Base-by-base conservation (phyloP, 2,329 filamentous ascomycete species). In the Nemania diffusa region DNA sequence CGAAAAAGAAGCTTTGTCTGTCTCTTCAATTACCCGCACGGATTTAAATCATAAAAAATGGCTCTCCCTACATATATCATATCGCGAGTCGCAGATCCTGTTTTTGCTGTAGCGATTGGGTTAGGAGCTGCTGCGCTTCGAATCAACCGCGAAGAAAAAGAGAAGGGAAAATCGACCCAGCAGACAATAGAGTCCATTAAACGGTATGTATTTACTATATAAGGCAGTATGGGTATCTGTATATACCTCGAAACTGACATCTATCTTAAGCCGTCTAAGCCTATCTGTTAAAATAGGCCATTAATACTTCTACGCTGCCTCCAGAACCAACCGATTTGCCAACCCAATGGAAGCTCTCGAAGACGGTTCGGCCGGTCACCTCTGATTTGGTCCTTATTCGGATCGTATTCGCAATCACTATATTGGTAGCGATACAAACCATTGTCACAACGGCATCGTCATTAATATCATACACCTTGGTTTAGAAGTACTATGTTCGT, bases 71-170 rank as follows among this genome's bases (percentile, higher is more conserved):
- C 84, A 1, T 89, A 88, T 74, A 88, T 89, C 69, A 87, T 89
- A 64, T 88, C 87, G n/a, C 81, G 82, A 73, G 81, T 83, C 7
- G 85, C 83, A 20, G 87, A 89, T 69, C 87, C 87, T 20, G 82
- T 89, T 40, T 89, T 89, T 60, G 87, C 85, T 44, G 73, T 89
- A 15, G 75, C 84, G 63, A 88, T 89, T 60, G 87, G 87, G 20
- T 71, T 88, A 29, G 82, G 83, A 26, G 87, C 87, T 1, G 85
- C 87, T 27, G 84, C 79, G 9, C 84, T 83, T 50, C 83, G 87
- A 69, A 88, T 89, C 79, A 88, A 84, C 70, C 86, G 87, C 42
- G 87, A 89, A 73, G 85, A 87, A 71, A 86, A 86, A 76, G 84
- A 84, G 57, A 87, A 87, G 77, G 87, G 87, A 60, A 84, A 77